Evolutionary conservation across 148 eudicot species (phyloP), one percentile per base, ranked within the genome.

Genomic region (Heliosperma pusillum): DNA sequence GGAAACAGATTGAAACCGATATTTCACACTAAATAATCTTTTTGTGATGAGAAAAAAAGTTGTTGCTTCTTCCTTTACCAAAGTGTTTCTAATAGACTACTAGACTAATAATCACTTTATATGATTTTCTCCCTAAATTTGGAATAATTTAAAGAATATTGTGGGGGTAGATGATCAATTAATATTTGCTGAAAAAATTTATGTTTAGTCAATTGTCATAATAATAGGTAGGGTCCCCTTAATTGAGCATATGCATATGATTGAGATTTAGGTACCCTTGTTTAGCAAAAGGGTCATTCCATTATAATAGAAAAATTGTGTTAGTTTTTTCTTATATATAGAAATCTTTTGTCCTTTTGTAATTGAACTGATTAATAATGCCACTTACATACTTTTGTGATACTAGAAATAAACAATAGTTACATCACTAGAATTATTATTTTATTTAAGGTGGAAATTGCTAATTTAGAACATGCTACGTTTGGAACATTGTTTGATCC

Each of bases 231-330:
- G n/a, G 40, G 40, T 2, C 5, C 42, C 81, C 10, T 69, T 64
- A 19, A 17, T 64, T 66, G 22, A 67, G 45, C 53, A 44, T 58
- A 19, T 73, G 29, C 8, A 55, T 40, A 70, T 70, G 55, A 58
- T 55, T 75, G 66, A 66, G 76, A 63, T 76, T 80, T 33, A 53
- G 69, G 19, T 53, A 53, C 30, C 74, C 62, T 50, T 74, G 52
- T 67, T 59, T 67, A 45, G 44, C 57, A 30, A 70, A 45, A 24
- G 2, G 36, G 22, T 15, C 53, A 53, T 55, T 12, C 19, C 20
- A 63, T 22, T 4, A 27, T 20, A 20, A 59, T 19, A 3, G 58
- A 45, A 1, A 56, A 42, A 30, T 1, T 62, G 60, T 29, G 73
- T 44, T 5, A 20, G 53, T 70, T 75, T 75, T 66, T 22, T 55